These are phyloP conservation scores for Candida labiduridarum DNA, from an alignment of 1,139 yeast genomes.

Conservation along the genomic window DNA sequence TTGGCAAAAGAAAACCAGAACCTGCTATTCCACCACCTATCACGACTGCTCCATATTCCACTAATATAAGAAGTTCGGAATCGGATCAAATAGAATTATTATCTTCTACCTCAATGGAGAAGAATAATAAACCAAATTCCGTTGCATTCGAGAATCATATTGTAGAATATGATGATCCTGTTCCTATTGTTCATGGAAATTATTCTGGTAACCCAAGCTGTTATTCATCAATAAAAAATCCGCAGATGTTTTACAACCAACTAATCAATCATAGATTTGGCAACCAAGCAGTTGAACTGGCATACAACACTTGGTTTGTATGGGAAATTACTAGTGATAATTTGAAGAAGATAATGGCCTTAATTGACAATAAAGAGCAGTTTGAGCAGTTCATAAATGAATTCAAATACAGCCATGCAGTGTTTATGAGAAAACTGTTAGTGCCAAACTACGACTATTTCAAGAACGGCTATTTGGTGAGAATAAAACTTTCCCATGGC, in stretches of 20 bases:
- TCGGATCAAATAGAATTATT: constrained; percentile 10
- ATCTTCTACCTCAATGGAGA: constrained; percentile 10
- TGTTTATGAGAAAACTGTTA: constrained; percentile 13
- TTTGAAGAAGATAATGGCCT: constrained; percentile 7
- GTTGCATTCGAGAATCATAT: constrained; percentile 2
- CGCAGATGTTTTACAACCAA: constrained; percentile 4
- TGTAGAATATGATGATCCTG: constrained; percentile 10
- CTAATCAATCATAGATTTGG: constrained; percentile 3
- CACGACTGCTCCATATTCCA: neutral
- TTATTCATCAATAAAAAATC: constrained; percentile 6
- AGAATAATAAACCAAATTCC: neutral
- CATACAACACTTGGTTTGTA: constrained; percentile 14
- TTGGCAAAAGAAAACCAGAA: constrained; percentile 1
- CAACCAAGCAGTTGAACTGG: constrained; percentile 9
- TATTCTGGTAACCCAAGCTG: constrained; percentile 15
- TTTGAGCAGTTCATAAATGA: constrained; percentile 9
- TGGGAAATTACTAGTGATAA: constrained; percentile 11
- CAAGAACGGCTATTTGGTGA: constrained; percentile 16
- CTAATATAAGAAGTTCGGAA: constrained; percentile 1
- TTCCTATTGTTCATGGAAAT: constrained; percentile 13
- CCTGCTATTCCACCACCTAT: neutral
- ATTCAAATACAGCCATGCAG: constrained; percentile 4
- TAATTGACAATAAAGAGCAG: constrained; percentile 12
- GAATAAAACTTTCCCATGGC: constrained; percentile 7
- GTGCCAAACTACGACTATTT: constrained; percentile 13